phyloP scores from a whole-genome alignment of 257 asterid genomes.

The Solanum commersonii region DNA sequence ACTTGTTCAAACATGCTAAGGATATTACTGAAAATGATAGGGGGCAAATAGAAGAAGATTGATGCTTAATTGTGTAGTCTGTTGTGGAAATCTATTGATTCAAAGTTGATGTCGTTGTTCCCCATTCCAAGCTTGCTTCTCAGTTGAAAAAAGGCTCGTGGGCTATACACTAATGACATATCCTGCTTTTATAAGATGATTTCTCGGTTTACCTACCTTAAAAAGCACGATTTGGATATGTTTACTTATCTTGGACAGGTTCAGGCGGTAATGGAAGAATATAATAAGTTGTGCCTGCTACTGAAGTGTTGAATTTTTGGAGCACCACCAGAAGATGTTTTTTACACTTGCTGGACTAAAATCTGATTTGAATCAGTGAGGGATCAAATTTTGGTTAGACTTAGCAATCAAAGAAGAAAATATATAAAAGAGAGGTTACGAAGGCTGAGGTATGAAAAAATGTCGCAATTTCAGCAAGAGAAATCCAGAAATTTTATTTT shows the following conservation, averaged over 20 bases:
- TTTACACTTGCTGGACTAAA: neutral
- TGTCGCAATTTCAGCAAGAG: neutral
- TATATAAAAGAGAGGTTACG: neutral
- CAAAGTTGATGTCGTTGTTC: neutral
- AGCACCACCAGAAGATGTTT: neutral
- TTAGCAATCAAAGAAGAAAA: neutral
- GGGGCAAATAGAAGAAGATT: neutral
- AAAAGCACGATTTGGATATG: neutral
- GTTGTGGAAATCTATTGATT: neutral
- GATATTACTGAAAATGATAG: neutral
- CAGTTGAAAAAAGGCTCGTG: neutral
- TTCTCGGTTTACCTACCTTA: neutral
- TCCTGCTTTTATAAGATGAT: neutral
- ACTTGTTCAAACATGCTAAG: neutral
- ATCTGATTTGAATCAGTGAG: neutral
- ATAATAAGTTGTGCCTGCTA: neutral
- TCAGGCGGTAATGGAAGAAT: neutral
- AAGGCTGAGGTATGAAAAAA: neutral
- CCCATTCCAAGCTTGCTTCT: neutral
- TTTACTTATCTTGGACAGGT: neutral
- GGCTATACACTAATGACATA: neutral
- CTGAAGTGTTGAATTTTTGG: neutral
- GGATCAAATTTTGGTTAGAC: neutral
- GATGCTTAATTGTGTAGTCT: neutral
- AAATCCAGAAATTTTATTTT: neutral